Evolutionary conservation across 257 asterid species (phyloP).

Genomic region (Nicotiana benthamiana): DNA sequence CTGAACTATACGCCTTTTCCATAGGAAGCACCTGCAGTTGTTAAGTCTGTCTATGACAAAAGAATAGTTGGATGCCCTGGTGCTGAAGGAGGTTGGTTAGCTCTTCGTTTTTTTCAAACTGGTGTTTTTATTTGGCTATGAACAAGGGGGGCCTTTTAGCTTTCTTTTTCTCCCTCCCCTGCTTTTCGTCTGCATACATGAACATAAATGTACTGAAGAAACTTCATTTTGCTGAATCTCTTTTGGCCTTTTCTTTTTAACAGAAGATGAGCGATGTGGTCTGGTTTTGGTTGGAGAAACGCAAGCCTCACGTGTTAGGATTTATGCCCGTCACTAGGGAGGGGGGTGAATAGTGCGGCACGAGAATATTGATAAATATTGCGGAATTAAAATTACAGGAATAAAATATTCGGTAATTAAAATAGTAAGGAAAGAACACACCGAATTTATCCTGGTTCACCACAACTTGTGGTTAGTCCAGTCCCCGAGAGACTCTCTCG

Average conservation of each 20-base stretch:
- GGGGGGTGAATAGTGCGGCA: too few species aligned
- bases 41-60: slow-evolving; percentile 52
- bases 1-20: not conserved
- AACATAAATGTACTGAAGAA: not conserved
- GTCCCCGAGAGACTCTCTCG: too few species aligned
- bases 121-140: not conserved
- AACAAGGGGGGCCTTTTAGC: not conserved
- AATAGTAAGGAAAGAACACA: too few species aligned
- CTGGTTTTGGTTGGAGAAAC: slow-evolving; percentile 96
- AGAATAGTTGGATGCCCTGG: slow-evolving; percentile 93
- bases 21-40: slow-evolving; percentile 73
- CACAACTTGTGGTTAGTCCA: too few species aligned
- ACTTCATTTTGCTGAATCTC: not conserved
- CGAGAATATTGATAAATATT: too few species aligned
- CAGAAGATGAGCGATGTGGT: slow-evolving; percentile 97
- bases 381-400: too few species aligned
- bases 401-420: too few species aligned
- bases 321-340: too few species aligned
- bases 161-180: not conserved
- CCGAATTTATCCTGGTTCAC: too few species aligned
- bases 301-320: too few species aligned
- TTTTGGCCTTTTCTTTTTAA: slow-evolving; percentile 1
- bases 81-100: slow-evolving; percentile 54
- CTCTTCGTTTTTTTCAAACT: not conserved
- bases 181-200: not conserved